Evolutionary conservation across 2,329 filamentous ascomycete genomes (phyloP), one percentile per base, ranked within the genome.

Genomic region (Dothideomycetes sp.): DNA sequence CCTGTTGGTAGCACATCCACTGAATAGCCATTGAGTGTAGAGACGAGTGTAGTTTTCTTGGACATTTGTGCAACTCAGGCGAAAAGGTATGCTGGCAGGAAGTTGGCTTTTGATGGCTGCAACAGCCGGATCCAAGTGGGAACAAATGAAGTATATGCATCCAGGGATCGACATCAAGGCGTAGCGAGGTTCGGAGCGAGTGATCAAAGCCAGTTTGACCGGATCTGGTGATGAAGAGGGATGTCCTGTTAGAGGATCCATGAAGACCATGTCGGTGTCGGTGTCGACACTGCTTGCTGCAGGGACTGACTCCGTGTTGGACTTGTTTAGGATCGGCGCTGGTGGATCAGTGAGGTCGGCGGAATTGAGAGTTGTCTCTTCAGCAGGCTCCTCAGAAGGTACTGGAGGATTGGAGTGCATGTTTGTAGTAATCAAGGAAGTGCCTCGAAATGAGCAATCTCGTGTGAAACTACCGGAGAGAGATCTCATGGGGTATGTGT

Each of bases 21-120:
- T 37, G 16, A 45, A 41, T 10, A 43, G 15, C 30, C 25, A 27
- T 15, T 19, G 24, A 1, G 34, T 40, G 25, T 33, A 41, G 35
- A 46, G 41, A 8, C 44, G 29, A 3, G 16, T 19, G 27, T 34
- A 33, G 13, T 19, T 36, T 9, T 32, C 8, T 27, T 25, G 6
- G 13, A n/a, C 13, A 1, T 15, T 25, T 5, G 18, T 8, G 11
- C 25, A 41, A 2, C 12, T 23, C 15, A 33, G 23, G n/a, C 4
- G 8, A 16, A 24, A 38, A 2, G 1, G 8, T 2, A 19, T 22
- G 13, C n/a, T 6, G 11, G 22, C 37, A 1, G 11, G 16, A 17
- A 27, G 33, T 9, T 32, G 16, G 12, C 37, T 18, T 5, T 23
- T 33, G 17, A 16, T 40, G 40, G 30, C 20, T 8, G n/a, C 4